These are phyloP conservation scores for Arthroderma sp. DNA, from an alignment of 2,329 filamentous ascomycete species.

Conservation along the genomic window DNA sequence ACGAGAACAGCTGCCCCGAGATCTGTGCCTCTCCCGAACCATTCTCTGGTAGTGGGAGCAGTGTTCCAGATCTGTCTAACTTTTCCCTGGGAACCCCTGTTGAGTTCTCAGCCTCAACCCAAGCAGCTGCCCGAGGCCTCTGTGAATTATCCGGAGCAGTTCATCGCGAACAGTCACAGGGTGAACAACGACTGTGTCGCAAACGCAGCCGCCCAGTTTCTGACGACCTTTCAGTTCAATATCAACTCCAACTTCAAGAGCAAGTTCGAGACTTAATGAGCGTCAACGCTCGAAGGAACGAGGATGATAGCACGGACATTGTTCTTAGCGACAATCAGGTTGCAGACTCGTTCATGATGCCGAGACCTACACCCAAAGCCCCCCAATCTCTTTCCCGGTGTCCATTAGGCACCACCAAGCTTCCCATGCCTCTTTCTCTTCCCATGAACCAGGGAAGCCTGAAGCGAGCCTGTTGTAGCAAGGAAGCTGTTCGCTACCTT, in stretches of 20 bases:
- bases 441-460: constrained; percentile 18
- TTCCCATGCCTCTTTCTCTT: constrained; percentile 19
- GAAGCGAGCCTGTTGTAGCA: constrained; percentile 30
- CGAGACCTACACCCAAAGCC: constrained; percentile 11
- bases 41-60: constrained; percentile 15
- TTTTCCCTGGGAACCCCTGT: constrained; percentile 22
- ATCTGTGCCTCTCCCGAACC: constrained; percentile 24
- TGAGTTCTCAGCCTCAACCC: constrained; percentile 12
- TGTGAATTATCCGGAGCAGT: constrained; percentile 27
- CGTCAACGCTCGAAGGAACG: constrained; percentile 12
- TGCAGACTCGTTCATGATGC: constrained; percentile 21
- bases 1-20: constrained; percentile 22
- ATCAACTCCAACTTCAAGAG: constrained; percentile 25
- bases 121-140: constrained; percentile 29
- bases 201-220: constrained; percentile 30
- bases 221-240: constrained; percentile 19
- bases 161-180: constrained; percentile 8
- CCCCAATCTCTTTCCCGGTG: constrained; percentile 9
- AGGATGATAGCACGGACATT: constrained; percentile 14
- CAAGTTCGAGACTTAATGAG: constrained; percentile 27
- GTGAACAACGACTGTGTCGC: constrained; percentile 16
- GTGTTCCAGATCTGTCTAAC: constrained; percentile 23
- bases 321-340: constrained; percentile 21
- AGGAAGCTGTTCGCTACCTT: constrained; percentile 3
- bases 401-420: constrained; percentile 14